These are phyloP conservation scores for Geotrichum klebahnii DNA, from an alignment of 1,139 yeast genomes.

Conservation along the genomic window DNA sequence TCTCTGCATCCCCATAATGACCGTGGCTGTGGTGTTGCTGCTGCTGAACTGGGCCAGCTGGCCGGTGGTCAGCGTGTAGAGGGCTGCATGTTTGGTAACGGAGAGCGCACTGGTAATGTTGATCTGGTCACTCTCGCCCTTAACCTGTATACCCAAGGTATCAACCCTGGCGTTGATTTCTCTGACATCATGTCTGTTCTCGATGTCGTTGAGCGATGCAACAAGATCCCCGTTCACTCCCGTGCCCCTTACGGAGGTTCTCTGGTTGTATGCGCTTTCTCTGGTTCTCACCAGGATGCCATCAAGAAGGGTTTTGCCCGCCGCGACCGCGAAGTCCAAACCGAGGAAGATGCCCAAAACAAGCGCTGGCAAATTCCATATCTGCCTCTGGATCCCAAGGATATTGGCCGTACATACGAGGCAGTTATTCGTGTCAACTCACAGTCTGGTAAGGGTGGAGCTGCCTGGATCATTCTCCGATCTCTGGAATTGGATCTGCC, in stretches of 20 bases:
- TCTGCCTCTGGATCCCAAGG: conserved; percentile 92
- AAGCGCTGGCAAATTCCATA: conserved; percentile 79
- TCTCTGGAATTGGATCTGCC: conserved; percentile 89
- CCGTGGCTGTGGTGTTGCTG: conserved; percentile 97
- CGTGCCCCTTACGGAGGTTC: conserved; percentile 98
- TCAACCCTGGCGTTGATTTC: conserved; percentile 79
- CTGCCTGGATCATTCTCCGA: conserved; percentile 92
- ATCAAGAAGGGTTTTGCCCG: conserved; percentile 87
- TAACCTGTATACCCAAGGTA: conserved; percentile 92
- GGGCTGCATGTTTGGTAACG: conserved; percentile 95
- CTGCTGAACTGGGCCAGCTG: conserved; percentile 86
- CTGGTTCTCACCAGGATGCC: conserved; percentile 97
- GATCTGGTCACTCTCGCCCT: conserved; percentile 90
- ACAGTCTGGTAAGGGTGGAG: conserved; percentile 98
- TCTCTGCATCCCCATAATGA: conserved; percentile 96
- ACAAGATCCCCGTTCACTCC: conserved; percentile 87
- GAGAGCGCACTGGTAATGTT: conserved; percentile 97
- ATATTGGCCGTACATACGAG: conserved; percentile 93
- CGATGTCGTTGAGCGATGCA: conserved; percentile 85
- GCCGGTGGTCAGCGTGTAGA: conserved; percentile 98
- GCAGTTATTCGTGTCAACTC: conserved; percentile 97
- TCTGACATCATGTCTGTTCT: conserved; percentile 77
- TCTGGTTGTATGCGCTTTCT: conserved; percentile 91
- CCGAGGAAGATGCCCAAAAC: conserved; percentile 39
- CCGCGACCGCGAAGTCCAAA: conserved; percentile 44